Conservation (phyloP, 805 yeast genomes). For the Yamadazyma sp. region DNA sequence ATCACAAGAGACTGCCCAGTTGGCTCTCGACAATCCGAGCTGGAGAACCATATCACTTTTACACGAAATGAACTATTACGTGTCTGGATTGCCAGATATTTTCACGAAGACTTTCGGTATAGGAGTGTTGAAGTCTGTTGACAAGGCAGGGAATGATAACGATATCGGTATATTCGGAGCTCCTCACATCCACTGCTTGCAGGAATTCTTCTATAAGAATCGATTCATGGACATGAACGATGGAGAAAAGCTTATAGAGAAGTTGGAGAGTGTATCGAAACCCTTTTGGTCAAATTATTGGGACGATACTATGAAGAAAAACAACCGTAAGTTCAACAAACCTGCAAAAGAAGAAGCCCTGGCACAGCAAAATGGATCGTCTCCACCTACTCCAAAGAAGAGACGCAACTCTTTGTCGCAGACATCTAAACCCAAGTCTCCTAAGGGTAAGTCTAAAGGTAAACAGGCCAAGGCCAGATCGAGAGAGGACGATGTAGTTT, state of each 20-base stretch:
- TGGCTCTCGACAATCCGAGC: constrained; percentile 50
- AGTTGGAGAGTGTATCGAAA: constrained; percentile 33
- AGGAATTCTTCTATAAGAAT: constrained; percentile 53
- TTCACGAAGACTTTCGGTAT: constrained; percentile 45
- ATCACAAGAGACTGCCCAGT: constrained; percentile 46
- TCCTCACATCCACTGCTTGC: constrained; percentile 54
- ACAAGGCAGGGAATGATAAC: constrained; percentile 14
- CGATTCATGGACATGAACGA: constrained; percentile 40
- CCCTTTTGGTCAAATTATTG: constrained; percentile 58
- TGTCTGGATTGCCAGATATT: constrained; percentile 43
- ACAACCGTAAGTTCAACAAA: constrained; percentile 33
- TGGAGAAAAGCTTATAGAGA: constrained; percentile 25
- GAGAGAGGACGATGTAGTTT: constrained; percentile 2
- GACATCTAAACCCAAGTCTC: neutral
- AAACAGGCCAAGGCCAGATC: constrained; percentile 1
- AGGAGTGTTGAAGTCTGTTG: constrained; percentile 30
- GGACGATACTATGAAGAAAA: constrained; percentile 40
- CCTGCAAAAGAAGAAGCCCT: constrained; percentile 24
- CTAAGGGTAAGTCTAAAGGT: constrained; percentile 5
- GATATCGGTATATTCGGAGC: constrained; percentile 54
- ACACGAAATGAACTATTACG: constrained; percentile 66
- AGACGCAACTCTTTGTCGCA: constrained; percentile 13
- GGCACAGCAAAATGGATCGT: constrained; percentile 22
- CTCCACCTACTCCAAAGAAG: constrained; percentile 9
- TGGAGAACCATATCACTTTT: constrained; percentile 60